Evolutionary conservation across 2,329 filamentous ascomycete species (phyloP), one percentile per base, ranked within the genome.

Genomic region (Fusarium tjaetaba): DNA sequence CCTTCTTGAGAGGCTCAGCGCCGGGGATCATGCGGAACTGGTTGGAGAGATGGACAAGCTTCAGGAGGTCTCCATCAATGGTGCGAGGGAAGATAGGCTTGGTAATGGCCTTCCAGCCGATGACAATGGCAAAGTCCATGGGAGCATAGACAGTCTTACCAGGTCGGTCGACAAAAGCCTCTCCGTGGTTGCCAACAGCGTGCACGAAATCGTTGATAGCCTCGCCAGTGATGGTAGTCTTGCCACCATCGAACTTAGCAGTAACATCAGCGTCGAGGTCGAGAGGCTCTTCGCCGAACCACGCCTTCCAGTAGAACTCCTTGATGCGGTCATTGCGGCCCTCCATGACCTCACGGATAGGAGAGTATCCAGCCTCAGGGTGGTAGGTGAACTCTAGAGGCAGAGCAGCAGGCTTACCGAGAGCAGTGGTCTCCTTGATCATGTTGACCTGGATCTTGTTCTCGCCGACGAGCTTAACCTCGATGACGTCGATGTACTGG

Each of bases 141-240:
- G 97, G 96, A 13, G 96, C 96, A 77, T 93, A 96, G 73, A 98
- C 94, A 71, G 94, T 92, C 86, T 98, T 98, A 76, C 95, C 96
- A 49, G 95, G 96, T 53, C 96, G 91, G 79, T 98, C 96, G 60
- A 99, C 96, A 77, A 99, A 99, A 13, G 96, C 95, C 82, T 99
- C 96, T 42, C 96, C 96, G 20, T 94, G 97, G 85, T 99, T 99
- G 74, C 97, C 96, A 75, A 99, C 96, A 51, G 96, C 96, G 81
- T 99, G 95, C n/a, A 98, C 95, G 77, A 99, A 99, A 85, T 99
- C 95, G 71, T 97, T 97, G 85, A 99, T 98, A 71, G 93, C 95
- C 81, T 98, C 94, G 68, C 92, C 91, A 9, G 94, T 97, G 76
- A 99, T 95, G 32, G 90, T 94, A 10, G 94, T 90, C 76, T 92